These are phyloP conservation scores for Boletellus deceptivus DNA, from an alignment of 1,284 basidiomycete species.

Conservation along the genomic window DNA sequence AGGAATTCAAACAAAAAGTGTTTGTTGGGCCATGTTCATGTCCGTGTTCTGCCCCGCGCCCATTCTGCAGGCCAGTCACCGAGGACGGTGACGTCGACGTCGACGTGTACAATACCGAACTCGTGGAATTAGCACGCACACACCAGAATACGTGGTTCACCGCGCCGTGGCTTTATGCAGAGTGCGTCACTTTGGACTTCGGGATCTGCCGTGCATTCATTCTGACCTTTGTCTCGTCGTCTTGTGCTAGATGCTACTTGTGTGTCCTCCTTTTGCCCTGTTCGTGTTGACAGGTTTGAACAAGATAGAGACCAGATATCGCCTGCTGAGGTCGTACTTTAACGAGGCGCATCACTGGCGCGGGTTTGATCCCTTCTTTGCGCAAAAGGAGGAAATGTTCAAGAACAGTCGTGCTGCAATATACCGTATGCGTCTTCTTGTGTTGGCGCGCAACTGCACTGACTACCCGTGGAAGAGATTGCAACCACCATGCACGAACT, in stretches of 20 bases:
- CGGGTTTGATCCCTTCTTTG: conserved; percentile 81
- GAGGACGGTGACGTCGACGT: conserved; percentile 71
- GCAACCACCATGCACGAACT: conserved; percentile 68
- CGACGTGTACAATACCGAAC: conserved; percentile 72
- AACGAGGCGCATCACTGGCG: conserved; percentile 71
- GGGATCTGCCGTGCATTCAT: neutral
- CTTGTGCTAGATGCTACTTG: conserved; percentile 57
- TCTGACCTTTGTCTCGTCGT: neutral
- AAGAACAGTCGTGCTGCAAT: conserved; percentile 77
- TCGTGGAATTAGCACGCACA: conserved; percentile 49
- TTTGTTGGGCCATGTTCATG: too few relatives aligned
- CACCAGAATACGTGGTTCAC: conserved; percentile 83
- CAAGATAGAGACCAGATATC: conserved; percentile 58
- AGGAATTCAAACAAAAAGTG: conserved; percentile 7
- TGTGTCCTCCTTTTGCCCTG: conserved; percentile 30
- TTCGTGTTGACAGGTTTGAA: neutral
- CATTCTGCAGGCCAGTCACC: conserved; percentile 53
- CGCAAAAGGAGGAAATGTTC: conserved; percentile 84
- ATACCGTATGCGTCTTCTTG: conserved; percentile 49
- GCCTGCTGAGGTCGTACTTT: conserved; percentile 78
- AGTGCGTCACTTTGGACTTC: conserved; percentile 52
- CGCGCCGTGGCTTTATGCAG: conserved; percentile 91
- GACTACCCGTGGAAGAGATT: conserved; percentile 47
- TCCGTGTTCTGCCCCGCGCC: too few relatives aligned
- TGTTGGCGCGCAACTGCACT: neutral